A percentile compares a stretch with the other conserved stretches of the same genome.
Conservation (phyloP, 176 grass and related monocot species). For the Urochloa ruziziensis region DNA sequence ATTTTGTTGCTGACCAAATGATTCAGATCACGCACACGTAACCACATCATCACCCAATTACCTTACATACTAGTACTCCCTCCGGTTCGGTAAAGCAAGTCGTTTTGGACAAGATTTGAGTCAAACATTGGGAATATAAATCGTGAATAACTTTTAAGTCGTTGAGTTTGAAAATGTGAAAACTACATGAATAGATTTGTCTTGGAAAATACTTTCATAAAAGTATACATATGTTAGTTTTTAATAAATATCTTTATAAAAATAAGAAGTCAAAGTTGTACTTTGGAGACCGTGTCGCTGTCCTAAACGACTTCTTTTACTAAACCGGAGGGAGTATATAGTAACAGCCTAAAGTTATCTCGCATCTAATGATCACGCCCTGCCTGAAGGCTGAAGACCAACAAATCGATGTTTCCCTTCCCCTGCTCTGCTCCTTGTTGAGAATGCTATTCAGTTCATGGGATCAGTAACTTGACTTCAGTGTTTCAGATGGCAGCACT, state of each 20-base stretch:
- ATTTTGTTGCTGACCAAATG: conserved; percentile 5
- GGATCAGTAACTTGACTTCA: not conserved
- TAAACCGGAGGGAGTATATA: too few species aligned
- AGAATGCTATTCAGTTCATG: not conserved
- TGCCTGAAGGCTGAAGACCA: not conserved
- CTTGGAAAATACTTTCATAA: too few species aligned
- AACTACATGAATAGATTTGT: too few species aligned
- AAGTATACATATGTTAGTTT: too few species aligned
- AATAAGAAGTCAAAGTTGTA: too few species aligned
- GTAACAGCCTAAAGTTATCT: not conserved
- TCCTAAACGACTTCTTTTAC: too few species aligned
- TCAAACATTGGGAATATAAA: too few species aligned
- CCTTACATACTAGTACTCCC: not conserved
- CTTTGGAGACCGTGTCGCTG: too few species aligned
- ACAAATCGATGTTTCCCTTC: not conserved
- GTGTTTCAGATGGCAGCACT: not conserved
- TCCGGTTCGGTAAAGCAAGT: conserved; percentile 82
- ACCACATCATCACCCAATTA: conserved; percentile 23
- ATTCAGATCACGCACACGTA: conserved; percentile 24
- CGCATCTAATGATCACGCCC: not conserved
- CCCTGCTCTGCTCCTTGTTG: not conserved
- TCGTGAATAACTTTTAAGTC: too few species aligned
- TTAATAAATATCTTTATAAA: too few species aligned
- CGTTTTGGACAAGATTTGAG: too few species aligned
- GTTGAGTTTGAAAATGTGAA: too few species aligned